Percentiles rank a stretch among this genome's conserved stretches.
These are phyloP conservation scores for Fennellomyces sp. DNA, from an alignment of 371 early-diverging fungal genomes.

Conservation along the genomic window DNA sequence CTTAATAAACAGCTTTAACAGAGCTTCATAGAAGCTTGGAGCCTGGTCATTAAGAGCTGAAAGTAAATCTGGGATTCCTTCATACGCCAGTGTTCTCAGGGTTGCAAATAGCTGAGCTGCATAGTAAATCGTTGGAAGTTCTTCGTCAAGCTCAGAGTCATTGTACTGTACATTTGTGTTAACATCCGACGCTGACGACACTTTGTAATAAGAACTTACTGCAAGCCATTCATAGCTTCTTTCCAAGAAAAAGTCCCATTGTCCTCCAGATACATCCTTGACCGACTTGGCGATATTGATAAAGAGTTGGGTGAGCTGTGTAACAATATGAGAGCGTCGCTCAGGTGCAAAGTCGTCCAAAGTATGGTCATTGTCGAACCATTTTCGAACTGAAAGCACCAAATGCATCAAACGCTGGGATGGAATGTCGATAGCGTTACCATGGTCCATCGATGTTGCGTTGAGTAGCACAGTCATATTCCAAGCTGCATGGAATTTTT, in stretches of 20 bases:
- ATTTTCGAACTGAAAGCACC: slow-evolving; percentile 46
- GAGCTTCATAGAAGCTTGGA: slow-evolving; percentile 5
- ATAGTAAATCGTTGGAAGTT: slow-evolving; percentile 16
- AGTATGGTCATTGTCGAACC: slow-evolving; percentile 32
- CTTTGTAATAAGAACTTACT: too few species aligned
- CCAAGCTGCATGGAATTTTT: slow-evolving; percentile 39
- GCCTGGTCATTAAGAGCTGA: slow-evolving; percentile 7
- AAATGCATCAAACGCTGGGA: slow-evolving; percentile 51
- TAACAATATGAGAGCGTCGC: slow-evolving; percentile 28
- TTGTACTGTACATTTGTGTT: slow-evolving; percentile 19
- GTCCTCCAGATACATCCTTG: slow-evolving; percentile 55
- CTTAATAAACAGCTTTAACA: slow-evolving; percentile 11
- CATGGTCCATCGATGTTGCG: slow-evolving; percentile 31
- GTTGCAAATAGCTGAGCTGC: slow-evolving; percentile 13
- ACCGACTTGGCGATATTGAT: slow-evolving; percentile 43
- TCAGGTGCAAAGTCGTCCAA: slow-evolving; percentile 20
- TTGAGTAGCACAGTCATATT: slow-evolving; percentile 33
- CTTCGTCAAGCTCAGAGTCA: slow-evolving; percentile 24
- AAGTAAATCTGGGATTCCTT: slow-evolving; percentile 13
- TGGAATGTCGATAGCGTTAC: slow-evolving; percentile 40
- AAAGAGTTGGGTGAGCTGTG: slow-evolving; percentile 44
- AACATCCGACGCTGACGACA: neutral
- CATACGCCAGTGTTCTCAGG: slow-evolving; percentile 6
- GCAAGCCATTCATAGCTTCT: slow-evolving; percentile 41
- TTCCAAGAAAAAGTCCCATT: slow-evolving; percentile 61